A percentile compares a stretch with the other conserved stretches of the same genome.
Conservation (phyloP, 2,329 filamentous ascomycete species). For the Phialophora macrospora region DNA sequence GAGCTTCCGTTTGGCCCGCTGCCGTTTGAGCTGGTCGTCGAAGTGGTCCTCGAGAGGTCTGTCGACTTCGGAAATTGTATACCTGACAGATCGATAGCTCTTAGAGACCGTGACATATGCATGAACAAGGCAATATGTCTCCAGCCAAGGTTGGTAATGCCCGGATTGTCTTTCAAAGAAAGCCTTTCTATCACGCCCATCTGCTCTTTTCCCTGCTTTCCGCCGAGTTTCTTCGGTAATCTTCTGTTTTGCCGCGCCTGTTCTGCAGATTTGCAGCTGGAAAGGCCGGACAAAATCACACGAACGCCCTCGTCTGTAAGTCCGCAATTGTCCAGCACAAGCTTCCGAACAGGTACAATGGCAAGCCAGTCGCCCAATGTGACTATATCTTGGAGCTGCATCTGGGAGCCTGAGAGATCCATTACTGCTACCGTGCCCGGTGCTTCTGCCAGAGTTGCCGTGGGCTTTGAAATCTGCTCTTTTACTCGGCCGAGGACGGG, state of each 20-base stretch:
- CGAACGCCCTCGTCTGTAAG: conserved; percentile 85
- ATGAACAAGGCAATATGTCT: conserved; percentile 87
- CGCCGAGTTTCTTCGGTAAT: conserved; percentile 46
- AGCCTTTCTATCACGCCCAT: conserved; percentile 81
- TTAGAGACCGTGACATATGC: conserved; percentile 85
- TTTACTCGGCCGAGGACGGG: conserved; percentile 90
- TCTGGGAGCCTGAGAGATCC: conserved; percentile 80
- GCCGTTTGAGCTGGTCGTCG: conserved; percentile 32
- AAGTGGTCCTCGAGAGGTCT: conserved; percentile 26
- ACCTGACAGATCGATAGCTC: conserved; percentile 83
- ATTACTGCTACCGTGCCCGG: conserved; percentile 80
- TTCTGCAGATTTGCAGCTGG: conserved; percentile 75
- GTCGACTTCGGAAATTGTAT: conserved; percentile 69
- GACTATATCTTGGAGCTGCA: conserved; percentile 80
- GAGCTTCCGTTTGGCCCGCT: conserved; percentile 29
- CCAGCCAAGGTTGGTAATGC: conserved; percentile 86
- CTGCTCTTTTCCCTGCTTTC: conserved; percentile 42
- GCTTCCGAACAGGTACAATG: conserved; percentile 84
- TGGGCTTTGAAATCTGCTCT: conserved; percentile 77
- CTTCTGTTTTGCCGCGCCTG: conserved; percentile 58
- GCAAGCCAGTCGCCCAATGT: conserved; percentile 94
- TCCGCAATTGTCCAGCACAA: conserved; percentile 85
- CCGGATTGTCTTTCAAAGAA: conserved; percentile 84
- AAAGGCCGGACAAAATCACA: conserved; percentile 81
- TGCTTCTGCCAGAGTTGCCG: conserved; percentile 65